These are phyloP conservation scores for Orbilia ellipsospora DNA, from an alignment of 2,329 filamentous ascomycete species.

Conservation along the genomic window DNA sequence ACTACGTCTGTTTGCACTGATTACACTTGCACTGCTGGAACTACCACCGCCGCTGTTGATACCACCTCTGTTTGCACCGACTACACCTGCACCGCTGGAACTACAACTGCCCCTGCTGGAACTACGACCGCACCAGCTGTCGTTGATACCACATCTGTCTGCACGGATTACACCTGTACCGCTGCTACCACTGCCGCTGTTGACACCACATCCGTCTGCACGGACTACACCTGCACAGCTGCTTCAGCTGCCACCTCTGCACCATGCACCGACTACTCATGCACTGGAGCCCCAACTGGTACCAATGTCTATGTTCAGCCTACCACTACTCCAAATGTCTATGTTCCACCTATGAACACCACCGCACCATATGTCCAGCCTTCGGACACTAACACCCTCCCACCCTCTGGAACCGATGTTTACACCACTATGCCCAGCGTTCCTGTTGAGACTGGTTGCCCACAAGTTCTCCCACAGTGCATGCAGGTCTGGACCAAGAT, in stretches of 20 bases:
- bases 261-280: conserved; percentile 19
- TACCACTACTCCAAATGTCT: conserved; percentile 19
- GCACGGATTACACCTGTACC: conserved; percentile 28
- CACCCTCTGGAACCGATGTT: conserved; percentile 66
- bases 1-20: conserved; percentile 31
- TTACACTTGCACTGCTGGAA: conserved; percentile 21
- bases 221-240: conserved; percentile 45
- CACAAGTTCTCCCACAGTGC: conserved; percentile 82
- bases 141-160: conserved; percentile 18
- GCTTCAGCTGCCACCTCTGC: conserved; percentile 10
- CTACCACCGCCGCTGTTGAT: conserved; percentile 3
- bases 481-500: conserved; percentile 88
- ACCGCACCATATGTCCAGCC: conserved; percentile 36
- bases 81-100: background rate
- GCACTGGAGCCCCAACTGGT: conserved; percentile 28
- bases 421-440: conserved; percentile 58
- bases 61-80: conserved; percentile 6
- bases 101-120: background rate
- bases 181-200: conserved; percentile 14
- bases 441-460: conserved; percentile 64
- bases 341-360: conserved; percentile 40
- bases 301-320: conserved; percentile 14
- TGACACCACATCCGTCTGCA: conserved; percentile 21
- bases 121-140: conserved; percentile 8
- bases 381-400: conserved; percentile 57